Base-by-base conservation (phyloP, 176 grass and related monocot species). In the Carex parvula region DNA sequence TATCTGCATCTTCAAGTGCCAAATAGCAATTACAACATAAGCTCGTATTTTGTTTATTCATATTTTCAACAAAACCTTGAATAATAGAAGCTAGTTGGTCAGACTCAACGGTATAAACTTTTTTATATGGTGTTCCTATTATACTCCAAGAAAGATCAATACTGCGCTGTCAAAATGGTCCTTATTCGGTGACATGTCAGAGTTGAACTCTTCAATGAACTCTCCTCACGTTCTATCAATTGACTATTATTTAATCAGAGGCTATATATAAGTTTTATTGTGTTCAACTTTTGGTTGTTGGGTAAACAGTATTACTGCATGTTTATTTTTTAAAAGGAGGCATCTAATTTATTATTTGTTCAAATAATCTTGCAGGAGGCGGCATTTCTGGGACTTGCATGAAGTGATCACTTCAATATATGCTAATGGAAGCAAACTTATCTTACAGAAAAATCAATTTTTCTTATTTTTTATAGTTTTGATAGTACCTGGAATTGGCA, bases 401-500 rank as follows among this genome's bases (percentile, higher is more conserved):
- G 70, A 22, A 22, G 15, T 21, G n/a, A 73, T 48, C 3, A 48
- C 42, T 46, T 48, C 10, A 24, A 24, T 21, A 73, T 52, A 24
- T 48, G 10, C 10, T 26, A 52, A 52, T 74, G 1, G 20, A 24
- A 74, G 10, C 44, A 52, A 53, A 20, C 70, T 74, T 14, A 53
- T 21, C 69, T 48, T 14, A 73, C 69, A 21, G 39, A 44, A 48
- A 73, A 2, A 13, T 12, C 0, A 50, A 73, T 50, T 22, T 48
- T 12, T 5, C 22, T 3, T 48, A 73, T 46, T 8, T 73, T 73
- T 74, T 74, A 13, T 14, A 67, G 64, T 67, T 32, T 52, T 74
- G 71, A 54, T 29, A 75, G 71, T 75, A 53, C 20, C n/a, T 74
- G 44, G 70, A 74, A 54, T 48, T 53, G 71, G 71, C 71, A 53